Percentiles rank a stretch among this genome's conserved stretches.
Conservation (phyloP, 148 eudicot species). For the Dianthus caryophyllus region DNA sequence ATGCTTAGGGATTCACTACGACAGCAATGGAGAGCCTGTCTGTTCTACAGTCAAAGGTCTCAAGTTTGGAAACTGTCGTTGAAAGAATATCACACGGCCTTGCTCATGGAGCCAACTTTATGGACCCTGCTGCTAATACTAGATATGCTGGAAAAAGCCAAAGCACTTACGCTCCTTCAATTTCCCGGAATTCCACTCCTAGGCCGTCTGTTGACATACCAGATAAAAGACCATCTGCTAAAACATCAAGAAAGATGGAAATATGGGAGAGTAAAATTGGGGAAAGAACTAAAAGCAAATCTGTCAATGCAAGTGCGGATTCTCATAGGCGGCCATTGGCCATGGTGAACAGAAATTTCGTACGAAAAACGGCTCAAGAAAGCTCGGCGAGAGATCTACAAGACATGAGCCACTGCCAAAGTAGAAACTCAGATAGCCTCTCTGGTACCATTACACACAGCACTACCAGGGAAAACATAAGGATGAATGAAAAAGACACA, state of each 20-base stretch:
- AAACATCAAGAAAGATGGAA: conserved; percentile 31
- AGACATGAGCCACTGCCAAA: conserved; percentile 22
- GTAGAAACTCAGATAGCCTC: conserved; percentile 29
- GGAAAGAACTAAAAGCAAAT: conserved; percentile 36
- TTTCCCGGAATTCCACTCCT: conserved; percentile 56
- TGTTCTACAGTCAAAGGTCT: conserved; percentile 59
- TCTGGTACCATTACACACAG: conserved; percentile 23
- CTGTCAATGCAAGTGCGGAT: conserved; percentile 27
- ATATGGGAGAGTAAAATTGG: conserved; percentile 39
- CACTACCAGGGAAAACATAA: conserved; percentile 32
- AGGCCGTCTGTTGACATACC: conserved; percentile 52
- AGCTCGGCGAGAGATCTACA: conserved; percentile 28
- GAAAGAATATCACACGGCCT: conserved; percentile 49
- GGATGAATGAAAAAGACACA: conserved; percentile 29
- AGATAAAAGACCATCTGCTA: conserved; percentile 33
- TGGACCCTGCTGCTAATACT: conserved; percentile 31
- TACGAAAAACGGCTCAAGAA: conserved; percentile 27
- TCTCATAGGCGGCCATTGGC: conserved; percentile 36
- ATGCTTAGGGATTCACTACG: conserved; percentile 51
- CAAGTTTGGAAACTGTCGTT: conserved; percentile 58
- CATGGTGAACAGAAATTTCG: conserved; percentile 37
- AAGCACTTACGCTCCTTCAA: conserved; percentile 50
- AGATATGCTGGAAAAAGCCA: conserved; percentile 42
- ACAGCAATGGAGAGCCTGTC: conserved; percentile 60
- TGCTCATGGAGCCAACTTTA: conserved; percentile 36